Conservation (phyloP, 1,284 basidiomycete genomes). For the Rhodotorula sp. region DNA sequence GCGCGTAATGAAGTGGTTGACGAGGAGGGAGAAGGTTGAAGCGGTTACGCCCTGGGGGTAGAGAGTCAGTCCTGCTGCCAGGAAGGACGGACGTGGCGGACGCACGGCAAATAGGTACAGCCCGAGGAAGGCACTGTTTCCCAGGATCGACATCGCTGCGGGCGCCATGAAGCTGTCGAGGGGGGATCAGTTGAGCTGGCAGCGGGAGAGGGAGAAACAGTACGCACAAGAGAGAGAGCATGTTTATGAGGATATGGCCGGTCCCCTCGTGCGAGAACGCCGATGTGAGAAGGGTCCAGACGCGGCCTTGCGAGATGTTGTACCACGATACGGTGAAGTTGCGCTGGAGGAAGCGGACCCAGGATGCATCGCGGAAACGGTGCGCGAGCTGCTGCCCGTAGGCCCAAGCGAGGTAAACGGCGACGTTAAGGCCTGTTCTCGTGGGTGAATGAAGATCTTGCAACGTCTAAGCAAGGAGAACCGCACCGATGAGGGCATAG, state of each 20-base stretch:
- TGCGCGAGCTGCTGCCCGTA: slow-evolving; percentile 24
- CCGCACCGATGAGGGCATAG: slow-evolving; percentile 18
- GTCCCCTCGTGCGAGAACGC: slow-evolving; percentile 35
- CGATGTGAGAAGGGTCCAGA: slow-evolving; percentile 37
- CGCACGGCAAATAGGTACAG: slow-evolving; percentile 38
- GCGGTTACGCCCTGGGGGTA: background rate
- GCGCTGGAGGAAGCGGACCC: slow-evolving; percentile 21
- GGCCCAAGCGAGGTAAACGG: slow-evolving; percentile 30
- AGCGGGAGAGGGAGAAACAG: background rate
- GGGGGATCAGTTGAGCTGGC: background rate
- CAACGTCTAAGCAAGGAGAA: background rate
- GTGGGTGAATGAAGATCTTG: background rate
- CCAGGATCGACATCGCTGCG: slow-evolving; percentile 29
- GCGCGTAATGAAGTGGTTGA: slow-evolving; percentile 9
- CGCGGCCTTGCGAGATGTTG: slow-evolving; percentile 25
- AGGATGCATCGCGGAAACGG: slow-evolving; percentile 25
- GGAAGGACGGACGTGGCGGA: background rate
- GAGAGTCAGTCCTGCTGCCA: no score
- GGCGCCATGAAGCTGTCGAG: slow-evolving; percentile 27
- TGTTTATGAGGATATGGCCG: slow-evolving; percentile 32
- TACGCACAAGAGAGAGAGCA: slow-evolving; percentile 26
- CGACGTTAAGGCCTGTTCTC: slow-evolving; percentile 18
- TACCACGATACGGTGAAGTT: slow-evolving; percentile 39
- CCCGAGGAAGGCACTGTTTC: slow-evolving; percentile 33
- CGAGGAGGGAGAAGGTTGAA: slow-evolving; percentile 3